A percentile compares a stretch with the other conserved stretches of the same genome.
These are phyloP conservation scores for Monilinia vaccinii-corymbosi DNA, from an alignment of 2,329 filamentous ascomycete species.

Conservation along the genomic window DNA sequence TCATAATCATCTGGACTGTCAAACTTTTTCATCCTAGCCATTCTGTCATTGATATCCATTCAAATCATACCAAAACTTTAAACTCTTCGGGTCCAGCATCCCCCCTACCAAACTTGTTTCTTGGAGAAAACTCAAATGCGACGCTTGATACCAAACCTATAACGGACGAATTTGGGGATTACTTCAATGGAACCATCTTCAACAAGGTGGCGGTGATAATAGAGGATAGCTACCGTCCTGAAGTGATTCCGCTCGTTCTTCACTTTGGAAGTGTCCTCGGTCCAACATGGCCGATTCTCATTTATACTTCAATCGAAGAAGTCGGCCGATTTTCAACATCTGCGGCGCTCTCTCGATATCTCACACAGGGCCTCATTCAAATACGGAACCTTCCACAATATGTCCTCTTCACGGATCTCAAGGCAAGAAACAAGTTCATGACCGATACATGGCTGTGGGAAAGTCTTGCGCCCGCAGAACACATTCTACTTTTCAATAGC, in stretches of 20 bases:
- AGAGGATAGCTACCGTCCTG: constrained; percentile 30
- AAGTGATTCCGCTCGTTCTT: constrained; percentile 33
- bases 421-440: constrained; percentile 26
- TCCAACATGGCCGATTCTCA: constrained; percentile 36
- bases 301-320: constrained; percentile 33
- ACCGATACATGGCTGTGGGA: constrained; percentile 30
- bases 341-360: constrained; percentile 32
- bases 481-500: constrained; percentile 31
- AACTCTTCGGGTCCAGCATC: neutral
- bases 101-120: neutral
- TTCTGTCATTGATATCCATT: constrained; percentile 17
- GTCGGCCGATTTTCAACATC: constrained; percentile 26
- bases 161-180: constrained; percentile 5
- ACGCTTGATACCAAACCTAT: neutral
- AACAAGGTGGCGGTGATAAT: constrained; percentile 32
- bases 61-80: constrained; percentile 2
- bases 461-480: constrained; percentile 27
- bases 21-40: constrained; percentile 21
- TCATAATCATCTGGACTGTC: constrained; percentile 22
- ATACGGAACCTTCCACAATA: constrained; percentile 33
- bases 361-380: constrained; percentile 30
- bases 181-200: constrained; percentile 20
- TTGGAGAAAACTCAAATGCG: neutral
- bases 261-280: constrained; percentile 35
- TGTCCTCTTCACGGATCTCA: constrained; percentile 29